These are phyloP conservation scores for Pichia sp. DNA, from an alignment of 1,139 yeast species.

Conservation along the genomic window DNA sequence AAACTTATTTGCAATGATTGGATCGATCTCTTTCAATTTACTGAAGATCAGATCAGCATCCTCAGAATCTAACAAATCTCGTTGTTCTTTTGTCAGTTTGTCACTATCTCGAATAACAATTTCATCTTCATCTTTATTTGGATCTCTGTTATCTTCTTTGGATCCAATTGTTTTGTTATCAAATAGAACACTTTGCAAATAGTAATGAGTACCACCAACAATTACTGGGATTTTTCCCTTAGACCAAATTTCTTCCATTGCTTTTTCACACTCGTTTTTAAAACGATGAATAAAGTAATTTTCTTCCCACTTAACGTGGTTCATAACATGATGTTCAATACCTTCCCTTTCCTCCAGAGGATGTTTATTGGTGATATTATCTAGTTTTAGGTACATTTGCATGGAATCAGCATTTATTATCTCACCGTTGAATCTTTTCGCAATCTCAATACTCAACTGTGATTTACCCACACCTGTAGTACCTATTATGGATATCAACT, in stretches of 20 bases:
- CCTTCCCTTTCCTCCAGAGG: constrained; percentile 71
- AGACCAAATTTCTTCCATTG: constrained; percentile 54
- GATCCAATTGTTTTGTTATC: constrained; percentile 50
- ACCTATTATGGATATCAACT: constrained; percentile 40
- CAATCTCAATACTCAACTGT: constrained; percentile 74
- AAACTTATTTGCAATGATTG: constrained; percentile 66
- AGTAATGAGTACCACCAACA: constrained; percentile 96
- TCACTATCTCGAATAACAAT: too few species aligned
- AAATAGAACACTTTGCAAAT: constrained; percentile 70
- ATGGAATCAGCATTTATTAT: constrained; percentile 93
- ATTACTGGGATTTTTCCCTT: constrained; percentile 76
- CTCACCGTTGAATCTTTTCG: constrained; percentile 74
- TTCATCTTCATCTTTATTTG: background rate
- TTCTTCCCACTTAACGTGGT: constrained; percentile 72
- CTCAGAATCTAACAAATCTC: constrained; percentile 35
- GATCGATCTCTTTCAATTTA: constrained; percentile 50
- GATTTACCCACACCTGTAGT: constrained; percentile 99
- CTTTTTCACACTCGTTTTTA: constrained; percentile 53
- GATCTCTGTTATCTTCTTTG: constrained; percentile 22
- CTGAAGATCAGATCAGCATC: constrained; percentile 40
- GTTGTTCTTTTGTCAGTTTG: constrained; percentile 14
- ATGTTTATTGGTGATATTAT: constrained; percentile 84
- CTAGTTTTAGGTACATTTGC: constrained; percentile 78
- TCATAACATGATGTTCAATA: constrained; percentile 77
- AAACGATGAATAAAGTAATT: constrained; percentile 83